Base-by-base conservation (phyloP, 73 alveolate genomes). In the Paramecium primaurelia region DNA sequence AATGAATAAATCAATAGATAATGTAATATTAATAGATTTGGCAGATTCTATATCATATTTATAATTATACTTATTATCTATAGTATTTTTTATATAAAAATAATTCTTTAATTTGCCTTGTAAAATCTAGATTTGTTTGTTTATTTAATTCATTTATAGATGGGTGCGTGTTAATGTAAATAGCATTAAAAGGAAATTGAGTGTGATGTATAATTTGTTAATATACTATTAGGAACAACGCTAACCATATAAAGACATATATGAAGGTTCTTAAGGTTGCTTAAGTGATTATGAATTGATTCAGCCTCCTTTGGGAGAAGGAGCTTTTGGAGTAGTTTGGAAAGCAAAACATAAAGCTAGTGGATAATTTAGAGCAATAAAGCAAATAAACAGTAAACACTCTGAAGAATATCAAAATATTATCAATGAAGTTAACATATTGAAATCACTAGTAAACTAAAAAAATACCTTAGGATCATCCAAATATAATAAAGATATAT, bases 271-370 rank as follows among this genome's bases (percentile, higher is more conserved):
- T 2, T 64, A 28, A 32, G 84, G 84, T 12, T 28, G 84, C 30
- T 34, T 64, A 14, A 32, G 6, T 64, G 84, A 64, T 64, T 64
- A 64, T 64, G 45, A 64, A 34, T 34, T 64, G 47, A 64, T 64
- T 34, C 47, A 64, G 30, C 84, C 84, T 32, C 84, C 84, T 32
- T 12, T 64, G 16, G 84, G 84, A 26, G 84, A 64, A 73, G 97
- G 98, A 32, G 96, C 97, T 12, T 96, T 95, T 86, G 98, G 98
- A 30, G 68, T 93, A 77, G 99, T 97, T 14, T 97, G 98, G 96
- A 94, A 93, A 93, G 99, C 96, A 1, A 95, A 88, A 69, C 92
- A 96, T 87, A 95, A 92, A 92, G 88, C 71, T 12, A 87, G 97
- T 20, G 93, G 94, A 71, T 88, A 59, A 47, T 87, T 75, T 59